These are phyloP conservation scores for Zymoseptoria crescenta DNA, from an alignment of 2,329 filamentous ascomycete genomes.

Conservation along the genomic window DNA sequence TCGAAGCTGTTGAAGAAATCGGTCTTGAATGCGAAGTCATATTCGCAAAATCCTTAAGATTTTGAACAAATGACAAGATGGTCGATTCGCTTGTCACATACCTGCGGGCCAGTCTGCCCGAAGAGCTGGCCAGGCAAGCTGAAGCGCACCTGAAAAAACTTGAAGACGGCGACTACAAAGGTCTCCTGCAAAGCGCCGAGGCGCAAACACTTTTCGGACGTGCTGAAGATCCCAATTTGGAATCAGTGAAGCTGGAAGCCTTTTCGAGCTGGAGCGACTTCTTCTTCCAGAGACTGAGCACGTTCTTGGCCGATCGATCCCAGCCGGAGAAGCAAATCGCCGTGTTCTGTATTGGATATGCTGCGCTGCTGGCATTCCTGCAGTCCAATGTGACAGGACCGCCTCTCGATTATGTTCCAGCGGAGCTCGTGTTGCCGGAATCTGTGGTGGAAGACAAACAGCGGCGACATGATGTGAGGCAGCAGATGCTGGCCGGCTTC, in stretches of 20 bases:
- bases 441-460: conserved; percentile 33
- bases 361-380: conserved; percentile 68
- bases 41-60: not conserved
- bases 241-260: conserved; percentile 26
- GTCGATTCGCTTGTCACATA: conserved; percentile 36
- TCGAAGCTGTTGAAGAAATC: not conserved
- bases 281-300: conserved; percentile 36
- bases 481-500: conserved; percentile 59
- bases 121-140: conserved; percentile 34
- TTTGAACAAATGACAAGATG: conserved; percentile 25
- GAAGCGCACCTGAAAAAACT: conserved; percentile 32
- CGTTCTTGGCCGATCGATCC: conserved; percentile 32
- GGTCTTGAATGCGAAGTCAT: not conserved
- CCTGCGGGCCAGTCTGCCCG: conserved; percentile 35
- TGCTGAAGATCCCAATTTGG: conserved; percentile 27
- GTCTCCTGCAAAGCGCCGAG: conserved; percentile 33
- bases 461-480: conserved; percentile 40
- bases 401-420: conserved; percentile 54
- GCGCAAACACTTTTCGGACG: conserved; percentile 37
- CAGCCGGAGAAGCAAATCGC: conserved; percentile 35
- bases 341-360: conserved; percentile 53
- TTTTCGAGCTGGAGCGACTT: conserved; percentile 39
- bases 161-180: conserved; percentile 37
- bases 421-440: conserved; percentile 44
- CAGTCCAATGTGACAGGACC: conserved; percentile 86